A percentile compares a stretch with the other conserved stretches of the same genome.
Evolutionary conservation across 2,329 filamentous ascomycete species (phyloP).

Genomic region (Colletotrichum sp.): DNA sequence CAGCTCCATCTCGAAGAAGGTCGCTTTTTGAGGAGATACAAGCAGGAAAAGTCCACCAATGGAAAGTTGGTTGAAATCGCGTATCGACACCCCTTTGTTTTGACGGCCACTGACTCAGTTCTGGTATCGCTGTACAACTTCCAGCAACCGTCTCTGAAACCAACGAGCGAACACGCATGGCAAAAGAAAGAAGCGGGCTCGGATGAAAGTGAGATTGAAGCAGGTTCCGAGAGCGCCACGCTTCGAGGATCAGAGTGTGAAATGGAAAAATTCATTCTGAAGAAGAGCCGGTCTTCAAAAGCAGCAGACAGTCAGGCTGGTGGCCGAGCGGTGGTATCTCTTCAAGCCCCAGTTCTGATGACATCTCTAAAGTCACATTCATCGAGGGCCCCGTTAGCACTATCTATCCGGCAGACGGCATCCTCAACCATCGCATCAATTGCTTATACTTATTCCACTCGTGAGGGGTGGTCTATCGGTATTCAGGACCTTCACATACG

Average conservation of each 20-base stretch:
- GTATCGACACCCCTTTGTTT: constrained; percentile 74
- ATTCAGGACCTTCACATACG: constrained; percentile 84
- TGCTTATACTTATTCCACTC: constrained; percentile 81
- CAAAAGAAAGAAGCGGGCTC: not conserved
- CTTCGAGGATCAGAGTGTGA: constrained; percentile 3
- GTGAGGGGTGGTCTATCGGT: constrained; percentile 85
- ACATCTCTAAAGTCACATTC: constrained; percentile 83
- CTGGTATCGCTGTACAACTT: constrained; percentile 80
- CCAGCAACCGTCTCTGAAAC: constrained; percentile 25
- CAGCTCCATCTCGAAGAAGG: constrained; percentile 52
- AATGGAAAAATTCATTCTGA: not conserved
- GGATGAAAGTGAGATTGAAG: not conserved
- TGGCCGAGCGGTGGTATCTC: not conserved
- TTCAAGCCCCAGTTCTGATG: constrained; percentile 61
- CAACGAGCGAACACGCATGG: not conserved
- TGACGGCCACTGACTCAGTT: constrained; percentile 79
- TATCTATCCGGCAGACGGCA: constrained; percentile 77
- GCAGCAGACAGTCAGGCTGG: not conserved
- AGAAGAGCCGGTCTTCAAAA: not conserved
- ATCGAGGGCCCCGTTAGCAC: constrained; percentile 76
- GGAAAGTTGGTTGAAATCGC: constrained; percentile 74
- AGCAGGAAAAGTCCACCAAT: constrained; percentile 65
- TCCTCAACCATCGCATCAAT: constrained; percentile 78
- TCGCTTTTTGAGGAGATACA: constrained; percentile 56
- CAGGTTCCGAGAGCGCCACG: constrained; percentile 1